phyloP scores from a whole-genome alignment of 495 filamentous ascomycete genomes.

The Lophiotrema nucula region DNA sequence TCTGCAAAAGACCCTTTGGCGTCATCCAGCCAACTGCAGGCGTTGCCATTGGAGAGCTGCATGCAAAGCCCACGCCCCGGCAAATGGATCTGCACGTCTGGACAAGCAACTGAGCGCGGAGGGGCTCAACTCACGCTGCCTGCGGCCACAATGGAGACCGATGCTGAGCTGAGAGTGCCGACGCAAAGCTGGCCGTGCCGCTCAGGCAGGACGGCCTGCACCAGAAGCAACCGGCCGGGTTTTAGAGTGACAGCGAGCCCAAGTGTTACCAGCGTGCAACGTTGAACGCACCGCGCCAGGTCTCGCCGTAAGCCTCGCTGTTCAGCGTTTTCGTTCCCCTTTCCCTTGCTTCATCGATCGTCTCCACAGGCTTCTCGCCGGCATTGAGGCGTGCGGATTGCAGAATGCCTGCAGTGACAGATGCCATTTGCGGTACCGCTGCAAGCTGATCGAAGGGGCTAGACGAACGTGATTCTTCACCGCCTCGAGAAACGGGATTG shows the following conservation, averaged over 20 bases:
- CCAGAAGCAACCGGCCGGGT: neutral
- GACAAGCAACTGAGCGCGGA: slow-evolving; percentile 8
- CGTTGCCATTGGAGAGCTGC: neutral
- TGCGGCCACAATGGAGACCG: neutral
- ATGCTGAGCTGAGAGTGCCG: slow-evolving; percentile 14
- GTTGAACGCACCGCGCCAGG: neutral
- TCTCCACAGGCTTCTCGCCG: neutral
- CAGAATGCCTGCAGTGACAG: neutral
- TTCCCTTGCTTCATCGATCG: neutral
- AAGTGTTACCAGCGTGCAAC: slow-evolving; percentile 4
- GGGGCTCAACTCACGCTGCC: slow-evolving; percentile 2
- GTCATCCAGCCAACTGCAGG: slow-evolving; percentile 1
- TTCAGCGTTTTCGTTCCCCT: neutral
- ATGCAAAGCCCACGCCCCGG: slow-evolving; percentile 2
- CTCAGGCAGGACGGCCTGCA: neutral
- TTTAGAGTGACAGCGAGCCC: neutral
- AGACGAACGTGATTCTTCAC: slow-evolving; percentile 21
- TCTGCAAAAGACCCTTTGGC: neutral
- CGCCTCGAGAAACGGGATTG: slow-evolving; percentile 28
- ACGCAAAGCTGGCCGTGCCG: slow-evolving; percentile 21
- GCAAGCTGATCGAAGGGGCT: slow-evolving; percentile 9
- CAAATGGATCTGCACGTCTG: slow-evolving; percentile 7
- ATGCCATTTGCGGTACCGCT: neutral
- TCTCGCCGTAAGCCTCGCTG: neutral
- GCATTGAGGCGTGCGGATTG: neutral